phyloP scores from a whole-genome alignment of 768 basidiomycete species.

The Tubosaeta sp. region DNA sequence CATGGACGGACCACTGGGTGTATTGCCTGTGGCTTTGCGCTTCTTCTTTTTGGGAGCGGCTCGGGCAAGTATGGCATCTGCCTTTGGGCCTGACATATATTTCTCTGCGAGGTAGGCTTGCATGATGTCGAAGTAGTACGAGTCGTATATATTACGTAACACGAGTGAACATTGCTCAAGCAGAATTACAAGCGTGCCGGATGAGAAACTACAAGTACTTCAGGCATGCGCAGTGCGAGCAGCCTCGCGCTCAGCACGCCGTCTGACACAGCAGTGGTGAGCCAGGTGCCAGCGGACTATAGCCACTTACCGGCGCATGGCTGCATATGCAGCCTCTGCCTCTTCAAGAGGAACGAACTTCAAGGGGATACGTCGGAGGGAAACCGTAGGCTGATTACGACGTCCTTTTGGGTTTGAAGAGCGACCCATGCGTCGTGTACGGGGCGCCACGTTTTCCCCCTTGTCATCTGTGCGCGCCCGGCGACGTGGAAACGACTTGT shows the following conservation, averaged over 20 bases:
- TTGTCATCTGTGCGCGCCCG: not conserved
- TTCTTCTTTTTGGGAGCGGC: constrained; percentile 59
- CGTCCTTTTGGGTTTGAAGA: not conserved
- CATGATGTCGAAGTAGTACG: constrained; percentile 32
- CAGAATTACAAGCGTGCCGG: not conserved
- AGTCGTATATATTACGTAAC: not conserved
- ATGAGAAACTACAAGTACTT: not conserved
- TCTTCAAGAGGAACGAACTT: constrained; percentile 23
- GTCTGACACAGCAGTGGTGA: constrained; percentile 4
- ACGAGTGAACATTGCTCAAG: not conserved
- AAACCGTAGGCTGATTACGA: not conserved
- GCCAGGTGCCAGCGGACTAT: not conserved
- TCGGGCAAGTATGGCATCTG: constrained; percentile 86
- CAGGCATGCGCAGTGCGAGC: not conserved
- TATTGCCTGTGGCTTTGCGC: constrained; percentile 44
- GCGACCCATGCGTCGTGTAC: not conserved
- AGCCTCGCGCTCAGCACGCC: too few relatives aligned
- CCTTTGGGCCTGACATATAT: constrained; percentile 96
- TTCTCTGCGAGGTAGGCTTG: constrained; percentile 85
- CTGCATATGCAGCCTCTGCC: constrained; percentile 25
- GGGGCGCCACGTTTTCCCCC: not conserved
- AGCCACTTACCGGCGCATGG: constrained; percentile 24
- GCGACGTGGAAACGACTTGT: constrained; percentile 11
- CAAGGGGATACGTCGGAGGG: constrained; percentile 15
- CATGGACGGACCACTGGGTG: constrained; percentile 26